A percentile compares a stretch with the other conserved stretches of the same genome.
phyloP scores from a whole-genome alignment of 2,329 filamentous ascomycete genomes.

The Venturia carpophila region DNA sequence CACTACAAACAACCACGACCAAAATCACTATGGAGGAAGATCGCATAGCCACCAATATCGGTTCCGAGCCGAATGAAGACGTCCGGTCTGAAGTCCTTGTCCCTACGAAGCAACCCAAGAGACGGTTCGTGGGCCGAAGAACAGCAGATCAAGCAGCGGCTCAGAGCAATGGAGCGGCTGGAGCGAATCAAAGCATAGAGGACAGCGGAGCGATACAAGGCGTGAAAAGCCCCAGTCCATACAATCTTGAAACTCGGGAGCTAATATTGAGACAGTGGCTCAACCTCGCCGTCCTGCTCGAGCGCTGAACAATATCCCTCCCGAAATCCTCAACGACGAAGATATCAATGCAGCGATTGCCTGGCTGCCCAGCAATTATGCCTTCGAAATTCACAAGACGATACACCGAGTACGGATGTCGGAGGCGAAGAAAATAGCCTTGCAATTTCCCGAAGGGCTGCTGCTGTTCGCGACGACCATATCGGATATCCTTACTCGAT shows the following conservation, averaged over 20 bases:
- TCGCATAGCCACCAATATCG: slow-evolving; percentile 60
- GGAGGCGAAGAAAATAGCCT: slow-evolving; percentile 70
- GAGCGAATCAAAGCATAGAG: slow-evolving; percentile 42
- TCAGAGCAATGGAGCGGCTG: slow-evolving; percentile 30
- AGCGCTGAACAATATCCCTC: slow-evolving; percentile 83
- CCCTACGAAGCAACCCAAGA: slow-evolving; percentile 66
- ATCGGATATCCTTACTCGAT: slow-evolving; percentile 89
- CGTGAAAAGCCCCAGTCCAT: slow-evolving; percentile 32
- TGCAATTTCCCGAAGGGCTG: slow-evolving; percentile 96
- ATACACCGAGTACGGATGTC: slow-evolving; percentile 84
- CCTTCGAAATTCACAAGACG: slow-evolving; percentile 96
- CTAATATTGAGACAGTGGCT: slow-evolving; percentile 46
- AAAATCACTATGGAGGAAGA: slow-evolving; percentile 63
- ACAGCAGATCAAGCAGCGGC: slow-evolving; percentile 55
- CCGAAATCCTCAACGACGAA: slow-evolving; percentile 74
- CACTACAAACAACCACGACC: not conserved
- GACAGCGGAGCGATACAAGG: slow-evolving; percentile 62
- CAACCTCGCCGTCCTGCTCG: slow-evolving; percentile 65
- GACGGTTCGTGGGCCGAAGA: slow-evolving; percentile 80
- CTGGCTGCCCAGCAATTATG: slow-evolving; percentile 90
- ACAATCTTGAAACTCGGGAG: slow-evolving; percentile 19
- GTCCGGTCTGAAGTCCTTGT: slow-evolving; percentile 44
- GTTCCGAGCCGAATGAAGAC: slow-evolving; percentile 59
- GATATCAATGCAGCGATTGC: slow-evolving; percentile 81
- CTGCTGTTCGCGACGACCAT: slow-evolving; percentile 95